Evolutionary conservation across 768 basidiomycete genomes (phyloP).

Genomic region (Pleurotus giganteus): DNA sequence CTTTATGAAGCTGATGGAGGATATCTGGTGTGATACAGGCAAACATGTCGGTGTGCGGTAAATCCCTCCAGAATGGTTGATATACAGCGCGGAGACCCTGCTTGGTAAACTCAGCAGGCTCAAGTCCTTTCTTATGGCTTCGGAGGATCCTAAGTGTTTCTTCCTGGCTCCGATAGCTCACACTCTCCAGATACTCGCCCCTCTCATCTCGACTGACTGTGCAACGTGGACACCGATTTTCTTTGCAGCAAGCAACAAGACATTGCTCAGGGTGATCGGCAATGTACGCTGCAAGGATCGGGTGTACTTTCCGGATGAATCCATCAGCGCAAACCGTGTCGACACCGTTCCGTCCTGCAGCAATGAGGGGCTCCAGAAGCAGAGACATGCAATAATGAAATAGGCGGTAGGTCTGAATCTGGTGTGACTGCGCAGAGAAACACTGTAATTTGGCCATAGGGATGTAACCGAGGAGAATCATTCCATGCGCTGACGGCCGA

Average conservation of each 20-base stretch:
- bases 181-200: constrained; percentile 5
- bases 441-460: constrained; percentile 32
- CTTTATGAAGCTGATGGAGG: constrained; percentile 48
- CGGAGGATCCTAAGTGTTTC: neutral
- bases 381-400: constrained; percentile 31
- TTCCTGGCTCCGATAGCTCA: neutral
- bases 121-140: neutral
- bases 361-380: constrained; percentile 26
- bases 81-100: neutral
- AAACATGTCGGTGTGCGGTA: constrained; percentile 39
- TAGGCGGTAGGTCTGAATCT: constrained; percentile 20
- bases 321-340: constrained; percentile 31
- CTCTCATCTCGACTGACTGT: constrained; percentile 15
- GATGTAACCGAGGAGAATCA: constrained; percentile 33
- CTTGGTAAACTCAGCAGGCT: neutral
- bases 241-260: constrained; percentile 24
- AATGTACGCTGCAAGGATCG: constrained; percentile 33
- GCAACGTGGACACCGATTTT: constrained; percentile 28
- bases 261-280: constrained; percentile 37
- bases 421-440: constrained; percentile 14
- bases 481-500: constrained; percentile 24
- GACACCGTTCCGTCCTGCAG: constrained; percentile 31
- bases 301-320: constrained; percentile 19
- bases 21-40: constrained; percentile 34
- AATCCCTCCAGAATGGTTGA: constrained; percentile 37